phyloP scores from a whole-genome alignment of 78 protist species.

The Protostelium mycophagum region DNA sequence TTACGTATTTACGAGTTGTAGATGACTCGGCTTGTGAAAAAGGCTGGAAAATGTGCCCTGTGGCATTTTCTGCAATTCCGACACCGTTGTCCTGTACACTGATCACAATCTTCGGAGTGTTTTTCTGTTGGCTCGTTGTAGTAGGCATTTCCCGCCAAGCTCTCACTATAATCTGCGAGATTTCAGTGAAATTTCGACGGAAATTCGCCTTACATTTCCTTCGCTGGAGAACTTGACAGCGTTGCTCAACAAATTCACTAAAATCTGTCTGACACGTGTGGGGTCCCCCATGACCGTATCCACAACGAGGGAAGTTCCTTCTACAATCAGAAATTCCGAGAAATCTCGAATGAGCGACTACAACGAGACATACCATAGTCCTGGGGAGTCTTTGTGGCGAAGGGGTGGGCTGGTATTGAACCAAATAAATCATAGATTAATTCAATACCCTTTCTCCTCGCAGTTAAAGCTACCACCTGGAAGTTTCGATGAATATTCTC shows the following conservation, averaged over 20 bases:
- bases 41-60: constrained; percentile 42
- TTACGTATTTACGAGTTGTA: constrained; percentile 29
- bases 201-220: background rate
- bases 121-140: background rate
- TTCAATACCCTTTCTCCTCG: background rate
- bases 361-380: background rate
- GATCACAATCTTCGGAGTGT: background rate
- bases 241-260: background rate
- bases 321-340: no score
- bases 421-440: background rate
- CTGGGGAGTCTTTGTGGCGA: background rate
- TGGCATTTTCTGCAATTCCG: constrained; percentile 49
- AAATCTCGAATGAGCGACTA: no score
- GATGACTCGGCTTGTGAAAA: constrained; percentile 59
- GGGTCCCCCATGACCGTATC: background rate
- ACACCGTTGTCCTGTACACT: constrained; percentile 64
- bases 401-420: background rate
- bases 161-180: background rate
- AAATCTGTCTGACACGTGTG: background rate
- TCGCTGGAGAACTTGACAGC: background rate
- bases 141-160: background rate
- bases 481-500: no score
- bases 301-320: background rate
- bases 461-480: background rate
- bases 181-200: background rate